Conservation (phyloP, 306 rosid genomes). For the Amphicarpaea edgeworthii region DNA sequence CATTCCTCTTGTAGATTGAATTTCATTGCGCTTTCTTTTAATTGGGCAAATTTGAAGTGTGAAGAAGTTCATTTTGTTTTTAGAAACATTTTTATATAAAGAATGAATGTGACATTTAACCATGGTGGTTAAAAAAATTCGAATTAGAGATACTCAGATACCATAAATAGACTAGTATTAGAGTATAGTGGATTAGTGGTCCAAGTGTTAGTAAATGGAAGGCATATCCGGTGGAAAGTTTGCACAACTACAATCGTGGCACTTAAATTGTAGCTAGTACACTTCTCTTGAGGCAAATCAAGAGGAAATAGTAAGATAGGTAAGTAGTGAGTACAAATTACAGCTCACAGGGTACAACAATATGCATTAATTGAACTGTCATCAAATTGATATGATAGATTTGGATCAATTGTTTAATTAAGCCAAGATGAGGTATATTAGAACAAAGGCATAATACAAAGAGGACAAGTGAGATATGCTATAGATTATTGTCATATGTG, state of each 20-base stretch:
- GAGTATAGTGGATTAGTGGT: conserved; percentile 5
- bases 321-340: not conserved
- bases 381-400: not conserved
- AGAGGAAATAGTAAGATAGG: not conserved
- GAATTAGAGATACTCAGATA: not conserved
- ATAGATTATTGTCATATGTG: not conserved
- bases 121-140: conserved; percentile 17
- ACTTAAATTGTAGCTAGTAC: not conserved
- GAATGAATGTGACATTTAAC: not conserved
- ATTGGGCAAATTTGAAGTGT: not conserved
- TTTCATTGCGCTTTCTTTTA: not conserved
- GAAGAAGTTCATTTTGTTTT: not conserved
- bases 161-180: not conserved
- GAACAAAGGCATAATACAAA: not conserved
- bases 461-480: conserved; percentile 6
- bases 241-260: not conserved
- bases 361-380: not conserved
- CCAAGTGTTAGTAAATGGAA: conserved; percentile 7
- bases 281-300: not conserved
- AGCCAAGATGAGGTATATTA: not conserved
- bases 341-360: conserved; percentile 8
- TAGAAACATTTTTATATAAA: not conserved
- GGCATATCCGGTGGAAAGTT: not conserved
- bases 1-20: too few species aligned
- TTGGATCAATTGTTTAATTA: not conserved